A percentile compares a stretch with the other conserved stretches of the same genome.
Conservation (phyloP, 2,329 filamentous ascomycete species). For the Sclerotinia trifoliorum region DNA sequence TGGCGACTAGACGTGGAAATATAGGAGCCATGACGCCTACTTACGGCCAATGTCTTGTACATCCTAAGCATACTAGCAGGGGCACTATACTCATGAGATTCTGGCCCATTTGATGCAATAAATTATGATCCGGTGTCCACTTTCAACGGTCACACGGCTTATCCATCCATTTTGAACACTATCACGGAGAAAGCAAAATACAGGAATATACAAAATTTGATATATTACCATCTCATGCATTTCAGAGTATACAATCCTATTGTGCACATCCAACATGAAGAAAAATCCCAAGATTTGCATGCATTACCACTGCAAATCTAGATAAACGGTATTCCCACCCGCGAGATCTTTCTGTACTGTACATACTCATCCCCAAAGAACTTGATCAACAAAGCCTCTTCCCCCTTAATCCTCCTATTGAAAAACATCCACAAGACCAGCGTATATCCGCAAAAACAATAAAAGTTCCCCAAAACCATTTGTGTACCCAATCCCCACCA, state of each 20-base stretch:
- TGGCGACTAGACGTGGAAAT: background rate
- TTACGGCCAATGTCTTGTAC: background rate
- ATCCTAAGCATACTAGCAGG: background rate
- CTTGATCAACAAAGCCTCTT: conserved; percentile 72
- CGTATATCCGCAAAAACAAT: conserved; percentile 74
- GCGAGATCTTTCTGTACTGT: conserved; percentile 67
- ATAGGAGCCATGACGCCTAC: background rate
- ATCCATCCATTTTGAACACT: background rate
- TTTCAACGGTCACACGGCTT: background rate
- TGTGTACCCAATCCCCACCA: conserved; percentile 98
- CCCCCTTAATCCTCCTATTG: conserved; percentile 66
- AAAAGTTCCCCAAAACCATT: conserved; percentile 77
- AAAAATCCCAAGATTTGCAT: background rate
- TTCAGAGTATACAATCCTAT: background rate
- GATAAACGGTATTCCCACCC: conserved; percentile 80
- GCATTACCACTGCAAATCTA: conserved; percentile 15
- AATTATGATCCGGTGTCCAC: background rate
- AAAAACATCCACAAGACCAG: conserved; percentile 87
- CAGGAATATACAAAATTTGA: background rate
- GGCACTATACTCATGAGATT: no score
- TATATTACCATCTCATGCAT: background rate
- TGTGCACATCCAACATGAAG: background rate
- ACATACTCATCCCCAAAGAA: conserved; percentile 87
- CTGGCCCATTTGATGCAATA: background rate
- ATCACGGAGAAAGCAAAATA: background rate